Conservation (phyloP, 345 rosid genomes). For the Eucalyptus regnans region DNA sequence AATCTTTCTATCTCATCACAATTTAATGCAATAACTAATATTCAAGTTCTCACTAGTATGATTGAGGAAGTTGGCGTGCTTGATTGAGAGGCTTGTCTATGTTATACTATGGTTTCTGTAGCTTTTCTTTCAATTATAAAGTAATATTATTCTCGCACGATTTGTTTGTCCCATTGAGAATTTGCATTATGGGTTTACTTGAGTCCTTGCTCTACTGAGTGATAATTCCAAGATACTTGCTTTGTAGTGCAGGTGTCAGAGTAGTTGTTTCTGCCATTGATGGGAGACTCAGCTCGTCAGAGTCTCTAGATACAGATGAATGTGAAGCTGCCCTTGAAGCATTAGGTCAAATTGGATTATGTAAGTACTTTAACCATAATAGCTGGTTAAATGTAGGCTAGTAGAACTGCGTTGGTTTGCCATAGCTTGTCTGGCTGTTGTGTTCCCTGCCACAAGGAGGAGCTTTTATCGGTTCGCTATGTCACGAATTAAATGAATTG, state of each 20-base stretch:
- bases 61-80: background rate
- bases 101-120: background rate
- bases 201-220: background rate
- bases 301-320: constrained; percentile 42
- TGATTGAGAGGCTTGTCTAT: background rate
- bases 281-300: constrained; percentile 33
- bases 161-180: background rate
- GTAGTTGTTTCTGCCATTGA: constrained; percentile 59
- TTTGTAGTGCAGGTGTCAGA: constrained; percentile 36
- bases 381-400: background rate
- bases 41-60: background rate
- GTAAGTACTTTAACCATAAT: constrained; percentile 27
- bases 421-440: background rate
- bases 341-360: constrained; percentile 73
- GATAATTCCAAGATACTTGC: background rate
- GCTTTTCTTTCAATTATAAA: background rate
- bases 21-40: background rate
- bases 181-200: background rate
- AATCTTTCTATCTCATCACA: background rate
- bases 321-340: constrained; percentile 79
- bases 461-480: background rate
- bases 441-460: background rate
- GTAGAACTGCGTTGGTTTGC: background rate
- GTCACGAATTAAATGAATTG: background rate
- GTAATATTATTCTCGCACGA: background rate